These are phyloP conservation scores for Leishmania lainsoni DNA, from an alignment of 208 protist genomes.

Conservation along the genomic window DNA sequence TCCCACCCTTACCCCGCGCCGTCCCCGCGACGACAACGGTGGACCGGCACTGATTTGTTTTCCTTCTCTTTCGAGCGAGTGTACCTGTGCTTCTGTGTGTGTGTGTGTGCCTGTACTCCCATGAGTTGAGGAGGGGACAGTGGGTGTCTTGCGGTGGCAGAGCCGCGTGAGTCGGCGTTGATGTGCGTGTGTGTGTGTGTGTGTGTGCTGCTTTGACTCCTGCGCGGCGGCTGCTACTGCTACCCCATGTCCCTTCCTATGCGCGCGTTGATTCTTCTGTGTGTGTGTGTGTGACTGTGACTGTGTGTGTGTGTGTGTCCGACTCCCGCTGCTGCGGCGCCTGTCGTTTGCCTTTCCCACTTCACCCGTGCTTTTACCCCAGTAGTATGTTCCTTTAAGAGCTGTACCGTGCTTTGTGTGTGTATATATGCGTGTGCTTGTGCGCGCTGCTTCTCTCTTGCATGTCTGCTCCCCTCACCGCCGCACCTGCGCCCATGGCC, in stretches of 20 bases:
- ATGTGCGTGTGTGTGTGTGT: too few species aligned
- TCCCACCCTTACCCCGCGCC: background rate
- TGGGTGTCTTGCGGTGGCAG: background rate
- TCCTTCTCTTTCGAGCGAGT: background rate
- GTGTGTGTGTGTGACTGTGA: conserved; percentile 1
- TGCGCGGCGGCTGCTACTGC: background rate
- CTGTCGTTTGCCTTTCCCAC: background rate
- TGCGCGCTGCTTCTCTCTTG: conserved; percentile 1
- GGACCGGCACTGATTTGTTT: background rate
- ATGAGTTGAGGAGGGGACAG: conserved; percentile 13
- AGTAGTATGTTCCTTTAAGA: background rate
- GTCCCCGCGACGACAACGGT: background rate
- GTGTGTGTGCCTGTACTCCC: background rate
- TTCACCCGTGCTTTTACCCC: background rate
- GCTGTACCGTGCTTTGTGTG: conserved; percentile 1
- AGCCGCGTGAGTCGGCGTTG: background rate
- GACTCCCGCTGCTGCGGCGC: background rate
- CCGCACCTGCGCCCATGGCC: background rate
- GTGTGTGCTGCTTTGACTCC: background rate
- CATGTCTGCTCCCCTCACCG: background rate
- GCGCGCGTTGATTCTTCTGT: conserved; percentile 3
- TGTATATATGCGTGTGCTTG: background rate
- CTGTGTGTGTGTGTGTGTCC: background rate
- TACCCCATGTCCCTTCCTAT: background rate
- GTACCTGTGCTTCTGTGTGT: background rate